These are phyloP conservation scores for Cytospora leucostoma DNA, from an alignment of 2,329 filamentous ascomycete genomes.

Conservation along the genomic window DNA sequence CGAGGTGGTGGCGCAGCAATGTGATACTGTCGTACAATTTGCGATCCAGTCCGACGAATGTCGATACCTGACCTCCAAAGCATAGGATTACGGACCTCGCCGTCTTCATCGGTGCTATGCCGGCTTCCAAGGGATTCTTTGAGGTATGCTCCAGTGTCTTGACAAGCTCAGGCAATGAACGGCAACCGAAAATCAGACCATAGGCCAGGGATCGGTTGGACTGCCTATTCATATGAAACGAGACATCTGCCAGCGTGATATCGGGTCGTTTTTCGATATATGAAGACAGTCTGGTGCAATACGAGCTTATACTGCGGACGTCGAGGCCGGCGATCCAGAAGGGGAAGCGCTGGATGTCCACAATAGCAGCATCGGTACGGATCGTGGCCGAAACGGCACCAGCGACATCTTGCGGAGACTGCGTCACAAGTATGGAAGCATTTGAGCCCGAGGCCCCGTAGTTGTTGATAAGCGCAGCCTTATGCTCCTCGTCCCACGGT, in stretches of 20 bases:
- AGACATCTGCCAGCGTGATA: constrained; percentile 35
- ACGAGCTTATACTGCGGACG: background rate
- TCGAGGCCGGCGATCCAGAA: constrained; percentile 12
- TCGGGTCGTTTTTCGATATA: constrained; percentile 27
- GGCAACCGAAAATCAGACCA: constrained; percentile 33
- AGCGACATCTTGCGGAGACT: constrained; percentile 40
- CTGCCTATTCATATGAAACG: constrained; percentile 38
- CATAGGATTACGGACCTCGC: constrained; percentile 3
- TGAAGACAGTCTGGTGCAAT: constrained; percentile 35
- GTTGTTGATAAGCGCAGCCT: constrained; percentile 43
- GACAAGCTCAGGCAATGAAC: constrained; percentile 33
- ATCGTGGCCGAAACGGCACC: constrained; percentile 49
- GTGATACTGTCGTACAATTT: constrained; percentile 38
- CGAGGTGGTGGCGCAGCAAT: constrained; percentile 33
- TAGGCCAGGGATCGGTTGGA: constrained; percentile 33
- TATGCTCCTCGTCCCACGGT: background rate
- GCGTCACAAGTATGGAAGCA: constrained; percentile 52
- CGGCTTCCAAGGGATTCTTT: background rate
- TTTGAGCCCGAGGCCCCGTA: constrained; percentile 60
- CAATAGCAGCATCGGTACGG: constrained; percentile 34
- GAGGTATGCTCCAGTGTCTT: background rate
- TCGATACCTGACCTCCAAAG: constrained; percentile 32
- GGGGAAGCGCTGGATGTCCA: background rate
- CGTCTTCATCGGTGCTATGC: too few relatives aligned
- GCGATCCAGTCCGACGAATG: constrained; percentile 37